Base-by-base conservation (phyloP, 805 yeast genomes). In the Scheffersomyces coipomensis region DNA sequence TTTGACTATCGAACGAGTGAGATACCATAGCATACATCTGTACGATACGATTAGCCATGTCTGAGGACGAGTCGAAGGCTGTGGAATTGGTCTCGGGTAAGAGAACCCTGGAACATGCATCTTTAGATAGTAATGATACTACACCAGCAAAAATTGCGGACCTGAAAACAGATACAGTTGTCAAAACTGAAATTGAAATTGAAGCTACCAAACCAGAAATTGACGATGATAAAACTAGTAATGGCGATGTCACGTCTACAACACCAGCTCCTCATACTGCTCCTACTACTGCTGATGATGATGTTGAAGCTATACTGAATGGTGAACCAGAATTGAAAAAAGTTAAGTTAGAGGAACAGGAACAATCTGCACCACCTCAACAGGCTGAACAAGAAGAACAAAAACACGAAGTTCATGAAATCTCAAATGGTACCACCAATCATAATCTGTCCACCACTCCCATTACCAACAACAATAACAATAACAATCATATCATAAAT, bases 331-430 rank as follows among this genome's bases (percentile, higher is more conserved):
- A 34, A 18, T 5, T 25, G 4, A 46, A 44, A 30, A 46, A 44
- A 38, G 35, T 44, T n/a, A 44, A 44, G 21, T 8, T 46, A 29
- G 50, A 46, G 29, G 24, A 11, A 26, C 37, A 24, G 21, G 38
- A 25, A 19, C 21, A 38, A 12, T 6, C 9, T 13, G 27, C 9
- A 21, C 6, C 22, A 9, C 10, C n/a, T n/a, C 8, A 29, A 12
- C 8, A 16, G 33, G 33, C 8, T 9, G 12, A 29, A 12, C 29
- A 26, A 9, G 38, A 32, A 37, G n/a, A n/a, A n/a, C n/a, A n/a
- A n/a, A n/a, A n/a, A n/a, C n/a, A n/a, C n/a, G n/a, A n/a, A n/a
- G n/a, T n/a, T n/a, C 24, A 8, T 9, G 24, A 18, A 19, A 5
- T 21, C 18, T 31, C 34, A 12, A 31, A 19, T 12, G 34, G 25